Evolutionary conservation across 2,329 filamentous ascomycete species (phyloP), one percentile per base, ranked within the genome.

Genomic region (Xylariaceae sp.): DNA sequence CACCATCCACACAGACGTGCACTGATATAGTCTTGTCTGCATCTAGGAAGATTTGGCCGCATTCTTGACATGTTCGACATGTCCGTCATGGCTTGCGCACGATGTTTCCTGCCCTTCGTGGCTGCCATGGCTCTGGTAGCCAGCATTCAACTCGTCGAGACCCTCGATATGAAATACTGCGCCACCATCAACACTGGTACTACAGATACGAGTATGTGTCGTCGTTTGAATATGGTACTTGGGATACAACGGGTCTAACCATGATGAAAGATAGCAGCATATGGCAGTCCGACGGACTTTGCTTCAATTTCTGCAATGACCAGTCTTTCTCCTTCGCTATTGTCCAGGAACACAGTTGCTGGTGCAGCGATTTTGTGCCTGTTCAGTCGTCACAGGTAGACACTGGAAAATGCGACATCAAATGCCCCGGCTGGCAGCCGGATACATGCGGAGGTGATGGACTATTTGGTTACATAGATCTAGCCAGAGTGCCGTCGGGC

Each of bases 311-410:
- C 47, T 92, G 88, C 71, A 63, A 70, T 30, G 64, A 67, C 34
- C 5, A 51, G 26, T 62, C 75, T 12, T 87, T 77, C 60, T 86
- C 87, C 40, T 88, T 85, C 58, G 87, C 86, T 60, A 75, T 92
- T 47, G 73, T 91, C 1, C 80, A 89, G 62, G 76, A 71, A 12
- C 74, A 81, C 34, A 70, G 76, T 50, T 92, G 88, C 67, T 92
- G 87, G 87, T 92, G 88, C 68, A 85, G 86, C 39, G 79, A 90
- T 67, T 84, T 84, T 64, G 76, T 77, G 2, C 88, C 88, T 6
- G 73, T 74, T 48, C 60, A 72, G 34, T 66, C 65, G 26, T 68
- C 67, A 34, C 68, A 74, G 52, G 72, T 76, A 49, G 65, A 72
- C 27, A 68, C 71, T 1, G 61, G 59, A 35, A 63, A 77, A 27